A percentile compares a stretch with the other conserved stretches of the same genome.
Conservation (phyloP, 2,329 filamentous ascomycete genomes). For the Botrytis fragariae region DNA sequence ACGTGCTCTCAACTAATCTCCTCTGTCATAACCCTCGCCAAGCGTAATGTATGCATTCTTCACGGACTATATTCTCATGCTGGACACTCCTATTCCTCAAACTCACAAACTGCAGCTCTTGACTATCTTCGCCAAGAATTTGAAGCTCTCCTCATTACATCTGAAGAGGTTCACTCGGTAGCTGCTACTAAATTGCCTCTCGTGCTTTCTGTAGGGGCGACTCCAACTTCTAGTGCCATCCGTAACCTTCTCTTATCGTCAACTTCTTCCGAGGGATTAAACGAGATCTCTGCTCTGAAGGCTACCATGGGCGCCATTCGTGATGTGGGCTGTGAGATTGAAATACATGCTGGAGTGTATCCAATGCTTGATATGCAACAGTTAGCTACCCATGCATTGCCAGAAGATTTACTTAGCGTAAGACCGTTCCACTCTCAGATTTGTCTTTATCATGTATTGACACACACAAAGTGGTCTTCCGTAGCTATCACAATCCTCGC, state of each 20-base stretch:
- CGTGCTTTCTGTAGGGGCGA: conserved; percentile 70
- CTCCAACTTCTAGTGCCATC: conserved; percentile 67
- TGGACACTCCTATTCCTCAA: conserved; percentile 64
- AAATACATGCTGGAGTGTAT: conserved; percentile 76
- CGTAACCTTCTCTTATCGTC: conserved; percentile 51
- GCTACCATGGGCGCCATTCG: conserved; percentile 43
- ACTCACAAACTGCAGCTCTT: conserved; percentile 56
- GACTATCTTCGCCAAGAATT: conserved; percentile 60
- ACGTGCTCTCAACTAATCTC: conserved; percentile 48
- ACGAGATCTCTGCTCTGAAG: conserved; percentile 43
- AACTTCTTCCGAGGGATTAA: conserved; percentile 31
- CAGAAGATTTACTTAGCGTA: conserved; percentile 31
- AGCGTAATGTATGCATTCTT: conserved; percentile 44
- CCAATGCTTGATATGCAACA: conserved; percentile 76
- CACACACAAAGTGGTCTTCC: conserved; percentile 42
- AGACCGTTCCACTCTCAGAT: background rate
- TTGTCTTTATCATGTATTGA: conserved; percentile 22
- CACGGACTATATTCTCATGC: conserved; percentile 72
- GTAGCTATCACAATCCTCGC: conserved; percentile 68
- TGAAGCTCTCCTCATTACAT: conserved; percentile 48
- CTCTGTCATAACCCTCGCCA: conserved; percentile 45
- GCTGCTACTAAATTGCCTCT: conserved; percentile 34
- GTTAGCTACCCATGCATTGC: conserved; percentile 65
- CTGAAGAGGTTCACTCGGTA: conserved; percentile 37
- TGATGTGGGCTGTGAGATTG: conserved; percentile 49